Evolutionary conservation across 768 basidiomycete species (phyloP), one percentile per base, ranked within the genome.

Genomic region (Boletus subcaerulescens): DNA sequence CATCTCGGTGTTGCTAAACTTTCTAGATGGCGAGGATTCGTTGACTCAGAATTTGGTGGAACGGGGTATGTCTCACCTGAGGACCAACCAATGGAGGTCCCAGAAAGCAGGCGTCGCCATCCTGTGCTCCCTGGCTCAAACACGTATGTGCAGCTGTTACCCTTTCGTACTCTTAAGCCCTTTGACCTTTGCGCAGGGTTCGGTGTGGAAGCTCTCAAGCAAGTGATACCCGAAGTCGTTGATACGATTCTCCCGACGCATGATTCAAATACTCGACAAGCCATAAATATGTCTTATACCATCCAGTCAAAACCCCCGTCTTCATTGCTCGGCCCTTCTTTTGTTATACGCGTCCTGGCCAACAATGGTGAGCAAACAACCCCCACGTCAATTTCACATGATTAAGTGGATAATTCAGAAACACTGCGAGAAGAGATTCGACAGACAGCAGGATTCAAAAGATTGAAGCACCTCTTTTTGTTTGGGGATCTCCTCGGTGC

Each of bases 401-500:
- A 33, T 24, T 41, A 15, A 58, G 18, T 5, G 26, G 5, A 45
- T 43, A 3, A 20, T 4, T 9, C 42, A 64, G 63, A 64, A 52
- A 55, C 41, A 29, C 53, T 64, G 13, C 63, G 63, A 18, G 52
- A 65, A 24, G 59, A 44, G 4, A 59, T 64, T 41, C 62, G 62
- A 18, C 59, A 56, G 29, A 52, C 45, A 7, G 15, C 38, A 26
- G 50, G 54, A 29, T 64, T 61, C 38, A 18, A 54, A 8, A 58
- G 54, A 29, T 40, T 64, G 13, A 64, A 53, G 14, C 61, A 64
- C 31, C 57, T 63, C 22, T 54, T 54, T 31, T 12, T 54, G 40
- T 54, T 54, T 35, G 52, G 52, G 0, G 52, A 53, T 29, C 52
- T 53, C 17, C 52, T 53, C 14, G 52, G 45, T n/a, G 20, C 32